Evolutionary conservation across 345 rosid species (phyloP).

Genomic region (Viola odorata): DNA sequence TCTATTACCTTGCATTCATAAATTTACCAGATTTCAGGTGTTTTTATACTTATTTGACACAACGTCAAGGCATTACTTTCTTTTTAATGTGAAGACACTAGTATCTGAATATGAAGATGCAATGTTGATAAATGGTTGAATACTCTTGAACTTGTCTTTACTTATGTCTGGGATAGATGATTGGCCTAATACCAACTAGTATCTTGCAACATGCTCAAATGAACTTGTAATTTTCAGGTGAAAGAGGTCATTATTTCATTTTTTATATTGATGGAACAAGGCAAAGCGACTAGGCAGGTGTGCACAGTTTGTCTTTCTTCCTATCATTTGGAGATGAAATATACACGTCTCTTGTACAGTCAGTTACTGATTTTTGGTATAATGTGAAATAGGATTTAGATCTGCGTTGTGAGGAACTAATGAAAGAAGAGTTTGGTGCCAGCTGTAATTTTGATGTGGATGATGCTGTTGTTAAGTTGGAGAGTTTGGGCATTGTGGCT

Average conservation of each 20-base stretch:
- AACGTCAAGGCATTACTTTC: no score
- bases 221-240: constrained; percentile 42
- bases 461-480: constrained; percentile 77
- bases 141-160: no score
- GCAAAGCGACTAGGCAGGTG: constrained; percentile 85
- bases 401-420: constrained; percentile 51
- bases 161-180: no score
- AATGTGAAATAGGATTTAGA: constrained; percentile 52
- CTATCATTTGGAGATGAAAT: constrained; percentile 4
- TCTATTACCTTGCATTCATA: no score
- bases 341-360: background rate
- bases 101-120: no score
- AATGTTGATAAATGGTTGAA: no score
- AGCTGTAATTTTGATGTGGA: constrained; percentile 74
- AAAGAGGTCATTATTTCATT: constrained; percentile 87
- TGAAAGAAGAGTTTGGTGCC: constrained; percentile 52
- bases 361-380: constrained; percentile 13
- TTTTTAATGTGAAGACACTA: no score
- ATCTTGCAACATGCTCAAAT: background rate
- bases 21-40: no score
- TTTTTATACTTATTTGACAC: no score
- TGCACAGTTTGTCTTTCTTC: background rate
- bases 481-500: constrained; percentile 72
- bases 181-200: no score
- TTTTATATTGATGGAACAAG: constrained; percentile 94